Evolutionary conservation across 129 eudicot species (phyloP).

Genomic region (Ambrosia artemisiifolia): DNA sequence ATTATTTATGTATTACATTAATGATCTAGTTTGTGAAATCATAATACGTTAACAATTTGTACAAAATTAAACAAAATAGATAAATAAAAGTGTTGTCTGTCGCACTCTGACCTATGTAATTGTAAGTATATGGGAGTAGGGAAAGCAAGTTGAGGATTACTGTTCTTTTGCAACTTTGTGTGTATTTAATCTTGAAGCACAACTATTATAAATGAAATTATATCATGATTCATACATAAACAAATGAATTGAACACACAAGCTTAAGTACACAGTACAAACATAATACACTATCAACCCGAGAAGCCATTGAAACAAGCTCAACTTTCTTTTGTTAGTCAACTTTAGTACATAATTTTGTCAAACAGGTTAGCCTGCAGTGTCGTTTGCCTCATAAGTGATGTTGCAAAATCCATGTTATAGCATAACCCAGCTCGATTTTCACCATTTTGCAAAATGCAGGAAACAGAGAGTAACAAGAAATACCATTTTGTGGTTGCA

Average conservation of each 20-base stretch:
- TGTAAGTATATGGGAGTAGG: too few species aligned
- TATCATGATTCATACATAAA: too few species aligned
- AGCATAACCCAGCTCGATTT: background rate
- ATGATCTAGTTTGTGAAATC: too few species aligned
- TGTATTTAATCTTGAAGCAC: too few species aligned
- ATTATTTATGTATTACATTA: too few species aligned
- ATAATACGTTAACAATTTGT: too few species aligned
- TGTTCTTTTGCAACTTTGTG: too few species aligned
- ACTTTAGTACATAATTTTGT: background rate
- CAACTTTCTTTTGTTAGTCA: background rate
- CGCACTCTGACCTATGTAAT: too few species aligned
- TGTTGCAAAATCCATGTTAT: background rate
- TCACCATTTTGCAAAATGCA: slow-evolving; percentile 16
- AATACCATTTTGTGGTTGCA: slow-evolving; percentile 84
- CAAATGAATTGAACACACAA: background rate
- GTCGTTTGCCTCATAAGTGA: background rate
- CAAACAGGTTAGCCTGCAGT: background rate
- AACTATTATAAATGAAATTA: too few species aligned
- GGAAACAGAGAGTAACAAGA: slow-evolving; percentile 46
- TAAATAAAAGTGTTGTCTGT: too few species aligned
- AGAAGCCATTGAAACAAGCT: background rate
- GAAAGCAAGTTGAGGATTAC: too few species aligned
- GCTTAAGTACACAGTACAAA: background rate
- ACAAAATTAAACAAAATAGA: too few species aligned
- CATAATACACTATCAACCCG: background rate